phyloP scores from a whole-genome alignment of 2,329 filamentous ascomycete genomes.

The Arthrobotrys iridis region DNA sequence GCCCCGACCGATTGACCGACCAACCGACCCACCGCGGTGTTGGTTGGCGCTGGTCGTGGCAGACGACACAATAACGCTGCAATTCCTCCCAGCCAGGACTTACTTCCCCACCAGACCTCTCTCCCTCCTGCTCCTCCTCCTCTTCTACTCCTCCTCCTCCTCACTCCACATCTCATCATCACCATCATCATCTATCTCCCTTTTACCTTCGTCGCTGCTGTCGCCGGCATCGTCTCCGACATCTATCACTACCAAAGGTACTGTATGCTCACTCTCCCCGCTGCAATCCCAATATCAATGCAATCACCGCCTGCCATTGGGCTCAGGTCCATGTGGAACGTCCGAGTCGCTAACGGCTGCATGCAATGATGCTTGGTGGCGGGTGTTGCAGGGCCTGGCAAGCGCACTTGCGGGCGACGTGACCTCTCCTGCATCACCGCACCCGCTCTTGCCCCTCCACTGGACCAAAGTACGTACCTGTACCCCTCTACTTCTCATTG shows the following conservation, averaged over 20 bases:
- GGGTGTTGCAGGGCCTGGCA: constrained; percentile 45
- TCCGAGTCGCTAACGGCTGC: constrained; percentile 44
- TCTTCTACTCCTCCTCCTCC: not conserved
- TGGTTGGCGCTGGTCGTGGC: too few relatives aligned
- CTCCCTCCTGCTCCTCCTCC: not conserved
- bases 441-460: not conserved
- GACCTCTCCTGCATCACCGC: constrained; percentile 15
- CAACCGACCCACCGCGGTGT: too few relatives aligned
- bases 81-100: constrained; percentile 13
- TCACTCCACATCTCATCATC: not conserved
- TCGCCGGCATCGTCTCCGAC: constrained; percentile 1
- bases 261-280: constrained; percentile 9
- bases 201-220: constrained; percentile 1
- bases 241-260: constrained; percentile 37
- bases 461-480: not conserved
- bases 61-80: not conserved
- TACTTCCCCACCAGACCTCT: constrained; percentile 1
- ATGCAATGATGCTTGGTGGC: constrained; percentile 36
- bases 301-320: not conserved
- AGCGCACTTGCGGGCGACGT: constrained; percentile 20
- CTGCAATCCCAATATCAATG: constrained; percentile 6
- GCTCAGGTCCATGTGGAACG: constrained; percentile 13
- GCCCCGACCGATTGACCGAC: too few relatives aligned
- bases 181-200: constrained; percentile 11
- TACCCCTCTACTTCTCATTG: not conserved